These are phyloP conservation scores for Fusarium longipes DNA, from an alignment of 2,329 filamentous ascomycete species.

Conservation along the genomic window DNA sequence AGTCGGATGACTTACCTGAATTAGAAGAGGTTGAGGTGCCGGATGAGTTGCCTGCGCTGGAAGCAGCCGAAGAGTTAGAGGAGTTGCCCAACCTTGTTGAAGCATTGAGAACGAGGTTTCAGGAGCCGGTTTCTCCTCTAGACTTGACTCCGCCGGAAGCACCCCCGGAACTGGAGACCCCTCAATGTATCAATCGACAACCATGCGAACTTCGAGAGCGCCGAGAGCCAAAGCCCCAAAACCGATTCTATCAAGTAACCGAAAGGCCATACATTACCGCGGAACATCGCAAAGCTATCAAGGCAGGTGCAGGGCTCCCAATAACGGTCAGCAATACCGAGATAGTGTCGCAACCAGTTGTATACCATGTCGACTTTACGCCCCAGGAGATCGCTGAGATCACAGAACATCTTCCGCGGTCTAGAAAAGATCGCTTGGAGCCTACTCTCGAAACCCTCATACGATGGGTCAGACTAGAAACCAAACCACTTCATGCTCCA, in stretches of 20 bases:
- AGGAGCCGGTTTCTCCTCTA: background rate
- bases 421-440: conserved; percentile 23
- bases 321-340: conserved; percentile 7
- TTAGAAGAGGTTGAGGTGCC: background rate
- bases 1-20: background rate
- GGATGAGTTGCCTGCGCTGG: background rate
- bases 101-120: background rate
- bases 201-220: conserved; percentile 28
- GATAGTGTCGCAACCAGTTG: conserved; percentile 16
- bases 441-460: conserved; percentile 37
- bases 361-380: conserved; percentile 61
- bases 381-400: conserved; percentile 52
- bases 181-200: conserved; percentile 1
- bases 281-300: conserved; percentile 46
- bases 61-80: background rate
- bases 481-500: background rate
- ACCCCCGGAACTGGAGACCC: background rate
- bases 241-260: conserved; percentile 29
- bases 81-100: background rate
- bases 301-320: conserved; percentile 34
- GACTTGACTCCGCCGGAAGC: background rate
- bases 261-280: conserved; percentile 46
- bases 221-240: conserved; percentile 21
- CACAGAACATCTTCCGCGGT: conserved; percentile 32
- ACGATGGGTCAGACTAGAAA: conserved; percentile 2